These are phyloP conservation scores for Emergomyces pasteurianus DNA, from an alignment of 2,329 filamentous ascomycete species.

Conservation along the genomic window DNA sequence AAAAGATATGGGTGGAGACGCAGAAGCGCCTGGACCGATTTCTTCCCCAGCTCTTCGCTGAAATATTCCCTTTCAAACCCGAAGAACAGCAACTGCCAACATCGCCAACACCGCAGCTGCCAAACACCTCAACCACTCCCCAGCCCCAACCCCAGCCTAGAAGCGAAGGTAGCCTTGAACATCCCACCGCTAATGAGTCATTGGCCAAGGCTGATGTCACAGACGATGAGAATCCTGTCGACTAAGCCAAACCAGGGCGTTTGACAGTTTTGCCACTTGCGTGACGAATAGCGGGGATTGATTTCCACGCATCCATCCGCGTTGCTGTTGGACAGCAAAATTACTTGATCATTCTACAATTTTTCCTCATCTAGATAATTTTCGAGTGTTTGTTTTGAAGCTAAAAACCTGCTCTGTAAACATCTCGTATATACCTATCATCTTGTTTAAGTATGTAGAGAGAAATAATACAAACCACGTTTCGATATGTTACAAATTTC, in stretches of 20 bases:
- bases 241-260: not conserved
- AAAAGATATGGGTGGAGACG: conserved; percentile 50
- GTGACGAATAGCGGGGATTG: not conserved
- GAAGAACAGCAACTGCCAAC: not conserved
- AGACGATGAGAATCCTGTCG: not conserved
- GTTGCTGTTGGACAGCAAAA: not conserved
- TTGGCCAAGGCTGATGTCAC: not conserved
- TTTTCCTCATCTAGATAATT: not conserved
- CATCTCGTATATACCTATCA: not conserved
- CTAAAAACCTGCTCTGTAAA: not conserved
- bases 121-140: not conserved
- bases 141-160: not conserved
- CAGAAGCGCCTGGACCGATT: conserved; percentile 49
- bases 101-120: not conserved
- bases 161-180: not conserved
- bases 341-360: not conserved
- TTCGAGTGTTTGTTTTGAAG: not conserved
- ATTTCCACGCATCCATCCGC: not conserved
- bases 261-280: not conserved
- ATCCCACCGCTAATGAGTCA: not conserved
- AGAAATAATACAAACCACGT: not conserved
- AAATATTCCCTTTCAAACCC: conserved; percentile 41
- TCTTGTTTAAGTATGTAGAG: not conserved
- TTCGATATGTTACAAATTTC: not conserved
- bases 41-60: conserved; percentile 46